Evolutionary conservation across 2,329 filamentous ascomycete species (phyloP).

Genomic region (Claviceps cyperi): DNA sequence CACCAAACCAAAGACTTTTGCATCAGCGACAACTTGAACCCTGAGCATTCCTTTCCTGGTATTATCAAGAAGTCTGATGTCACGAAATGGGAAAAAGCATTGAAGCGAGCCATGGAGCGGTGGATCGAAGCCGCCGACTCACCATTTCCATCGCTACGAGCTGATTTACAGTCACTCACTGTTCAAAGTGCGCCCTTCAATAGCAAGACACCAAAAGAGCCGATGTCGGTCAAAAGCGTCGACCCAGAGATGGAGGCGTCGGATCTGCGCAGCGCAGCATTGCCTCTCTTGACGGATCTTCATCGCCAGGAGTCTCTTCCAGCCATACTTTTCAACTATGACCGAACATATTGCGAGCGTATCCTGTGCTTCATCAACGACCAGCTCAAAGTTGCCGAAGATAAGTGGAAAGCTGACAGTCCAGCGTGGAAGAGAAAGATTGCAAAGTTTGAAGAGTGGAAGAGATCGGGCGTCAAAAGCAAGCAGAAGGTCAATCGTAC

Average conservation of each 20-base stretch:
- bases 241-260: constrained; percentile 34
- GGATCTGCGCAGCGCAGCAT: constrained; percentile 24
- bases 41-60: not conserved
- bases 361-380: constrained; percentile 36
- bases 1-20: constrained; percentile 27
- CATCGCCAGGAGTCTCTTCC: constrained; percentile 52
- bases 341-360: constrained; percentile 48
- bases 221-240: not conserved
- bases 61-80: not conserved
- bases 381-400: constrained; percentile 7
- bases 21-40: not conserved
- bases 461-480: constrained; percentile 34
- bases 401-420: constrained; percentile 38
- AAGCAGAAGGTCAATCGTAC: constrained; percentile 7
- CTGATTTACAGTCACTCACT: not conserved
- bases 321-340: constrained; percentile 66
- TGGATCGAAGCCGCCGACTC: not conserved
- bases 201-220: not conserved
- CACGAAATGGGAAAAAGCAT: not conserved
- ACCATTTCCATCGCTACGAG: not conserved
- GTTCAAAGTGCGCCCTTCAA: constrained; percentile 15
- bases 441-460: constrained; percentile 25
- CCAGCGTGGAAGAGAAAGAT: constrained; percentile 47
- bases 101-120: not conserved
- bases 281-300: constrained; percentile 27